Evolutionary conservation across 257 asterid genomes (phyloP).

Genomic region (Solanum boliviense): DNA sequence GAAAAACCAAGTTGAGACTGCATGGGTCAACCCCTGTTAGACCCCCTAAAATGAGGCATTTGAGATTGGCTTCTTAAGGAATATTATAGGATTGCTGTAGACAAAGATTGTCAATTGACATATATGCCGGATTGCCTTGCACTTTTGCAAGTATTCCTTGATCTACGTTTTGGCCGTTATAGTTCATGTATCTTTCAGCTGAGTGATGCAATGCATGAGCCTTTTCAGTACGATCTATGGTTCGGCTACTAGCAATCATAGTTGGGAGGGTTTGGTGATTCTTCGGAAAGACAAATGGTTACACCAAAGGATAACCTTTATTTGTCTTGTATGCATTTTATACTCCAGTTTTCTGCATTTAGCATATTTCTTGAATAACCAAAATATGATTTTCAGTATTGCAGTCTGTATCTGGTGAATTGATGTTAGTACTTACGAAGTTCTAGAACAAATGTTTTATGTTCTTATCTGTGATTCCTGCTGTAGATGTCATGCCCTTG

Average conservation of each 20-base stretch:
- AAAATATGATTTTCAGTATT: not conserved
- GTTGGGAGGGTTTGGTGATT: not conserved
- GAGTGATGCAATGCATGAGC: not conserved
- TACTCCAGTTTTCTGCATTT: not conserved
- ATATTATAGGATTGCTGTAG: not conserved
- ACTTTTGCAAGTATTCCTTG: not conserved
- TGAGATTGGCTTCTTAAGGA: not conserved
- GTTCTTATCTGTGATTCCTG: not conserved
- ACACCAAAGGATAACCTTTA: not conserved
- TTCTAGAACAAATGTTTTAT: not conserved
- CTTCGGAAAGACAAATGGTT: not conserved
- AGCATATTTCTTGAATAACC: not conserved
- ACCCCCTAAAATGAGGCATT: not conserved
- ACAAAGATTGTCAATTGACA: not conserved
- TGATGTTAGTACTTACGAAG: not conserved
- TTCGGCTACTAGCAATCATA: not conserved
- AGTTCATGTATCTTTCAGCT: not conserved
- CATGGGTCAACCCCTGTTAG: not conserved
- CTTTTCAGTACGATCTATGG: not conserved
- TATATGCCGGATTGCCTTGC: not conserved
- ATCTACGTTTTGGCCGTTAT: not conserved
- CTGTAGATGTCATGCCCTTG: not conserved
- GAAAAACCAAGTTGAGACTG: not conserved
- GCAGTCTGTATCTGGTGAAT: not conserved
- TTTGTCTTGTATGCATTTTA: not conserved